Evolutionary conservation across 2,329 filamentous ascomycete genomes (phyloP).

Genomic region (Thermoascus crustaceus): DNA sequence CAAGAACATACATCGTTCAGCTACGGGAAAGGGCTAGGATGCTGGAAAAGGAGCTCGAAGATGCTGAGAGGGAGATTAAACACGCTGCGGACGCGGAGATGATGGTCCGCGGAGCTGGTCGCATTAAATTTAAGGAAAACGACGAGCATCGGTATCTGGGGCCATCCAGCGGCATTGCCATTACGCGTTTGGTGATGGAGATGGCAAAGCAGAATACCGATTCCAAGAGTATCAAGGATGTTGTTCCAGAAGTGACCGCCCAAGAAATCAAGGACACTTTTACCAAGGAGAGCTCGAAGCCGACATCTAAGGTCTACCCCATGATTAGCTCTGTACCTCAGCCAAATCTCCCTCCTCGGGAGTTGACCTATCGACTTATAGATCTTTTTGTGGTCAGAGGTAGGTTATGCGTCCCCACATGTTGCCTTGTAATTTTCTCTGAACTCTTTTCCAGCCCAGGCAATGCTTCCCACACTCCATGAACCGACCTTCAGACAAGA

Average conservation of each 20-base stretch:
- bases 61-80: constrained; percentile 69
- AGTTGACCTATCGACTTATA: constrained; percentile 68
- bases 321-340: constrained; percentile 81
- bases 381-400: constrained; percentile 81
- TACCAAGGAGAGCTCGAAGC: constrained; percentile 56
- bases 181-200: constrained; percentile 92
- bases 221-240: constrained; percentile 81
- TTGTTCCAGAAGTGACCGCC: constrained; percentile 68
- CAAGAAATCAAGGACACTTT: constrained; percentile 61
- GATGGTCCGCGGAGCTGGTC: constrained; percentile 75
- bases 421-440: constrained; percentile 5
- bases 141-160: constrained; percentile 89
- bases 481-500: constrained; percentile 70
- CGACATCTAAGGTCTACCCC: constrained; percentile 74
- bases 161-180: constrained; percentile 89
- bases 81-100: constrained; percentile 67
- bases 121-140: constrained; percentile 74
- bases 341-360: constrained; percentile 61
- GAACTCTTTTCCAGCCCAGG: constrained; percentile 55
- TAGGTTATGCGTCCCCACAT: constrained; percentile 28
- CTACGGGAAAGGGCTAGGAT: constrained; percentile 78
- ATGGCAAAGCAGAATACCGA: constrained; percentile 90
- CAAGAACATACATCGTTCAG: constrained; percentile 83
- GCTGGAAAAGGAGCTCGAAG: constrained; percentile 71
- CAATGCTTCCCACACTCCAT: constrained; percentile 80